A percentile compares a stretch with the other conserved stretches of the same genome.
These are phyloP conservation scores for Chara braunii DNA, from an alignment of 139 green algal species.

Conservation along the genomic window DNA sequence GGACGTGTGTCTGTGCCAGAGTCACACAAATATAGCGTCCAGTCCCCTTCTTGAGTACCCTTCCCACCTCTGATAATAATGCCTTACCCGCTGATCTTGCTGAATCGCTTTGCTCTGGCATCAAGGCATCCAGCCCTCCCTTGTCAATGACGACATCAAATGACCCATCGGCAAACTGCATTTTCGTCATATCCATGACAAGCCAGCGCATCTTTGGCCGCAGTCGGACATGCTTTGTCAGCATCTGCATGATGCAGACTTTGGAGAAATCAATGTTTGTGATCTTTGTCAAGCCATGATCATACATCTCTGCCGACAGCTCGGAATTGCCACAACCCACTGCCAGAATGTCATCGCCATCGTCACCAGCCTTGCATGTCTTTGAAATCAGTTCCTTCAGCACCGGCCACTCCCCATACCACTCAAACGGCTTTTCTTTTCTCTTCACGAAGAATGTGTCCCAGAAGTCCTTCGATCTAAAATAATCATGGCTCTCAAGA, in stretches of 20 bases:
- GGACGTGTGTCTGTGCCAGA: slow-evolving; percentile 48
- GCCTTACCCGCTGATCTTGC: slow-evolving; percentile 6
- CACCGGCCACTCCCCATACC: slow-evolving; percentile 52
- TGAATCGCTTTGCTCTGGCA: slow-evolving; percentile 42
- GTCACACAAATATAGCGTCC: slow-evolving; percentile 50
- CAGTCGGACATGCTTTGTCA: slow-evolving; percentile 45
- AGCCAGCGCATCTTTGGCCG: slow-evolving; percentile 54
- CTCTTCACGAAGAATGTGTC: slow-evolving; percentile 32
- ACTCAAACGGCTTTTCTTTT: slow-evolving; percentile 49
- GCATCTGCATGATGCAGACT: slow-evolving; percentile 49
- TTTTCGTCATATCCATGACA: slow-evolving; percentile 58
- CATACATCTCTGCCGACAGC: slow-evolving; percentile 54
- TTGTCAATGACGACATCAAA: slow-evolving; percentile 58
- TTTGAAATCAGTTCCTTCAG: slow-evolving; percentile 29
- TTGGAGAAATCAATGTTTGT: slow-evolving; percentile 56
- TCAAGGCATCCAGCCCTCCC: slow-evolving; percentile 56
- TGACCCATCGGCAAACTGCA: slow-evolving; percentile 45
- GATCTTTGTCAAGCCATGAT: slow-evolving; percentile 45
- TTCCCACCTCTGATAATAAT: slow-evolving; percentile 15
- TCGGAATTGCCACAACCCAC: slow-evolving; percentile 57
- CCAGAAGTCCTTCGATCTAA: slow-evolving; percentile 29
- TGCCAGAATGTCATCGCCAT: slow-evolving; percentile 33
- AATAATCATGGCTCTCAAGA: slow-evolving; percentile 10
- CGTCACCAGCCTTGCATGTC: slow-evolving; percentile 1
- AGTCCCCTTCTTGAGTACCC: neutral